These are phyloP conservation scores for Magnusiomyces starmeri DNA, from an alignment of 1,139 yeast genomes.

Conservation along the genomic window DNA sequence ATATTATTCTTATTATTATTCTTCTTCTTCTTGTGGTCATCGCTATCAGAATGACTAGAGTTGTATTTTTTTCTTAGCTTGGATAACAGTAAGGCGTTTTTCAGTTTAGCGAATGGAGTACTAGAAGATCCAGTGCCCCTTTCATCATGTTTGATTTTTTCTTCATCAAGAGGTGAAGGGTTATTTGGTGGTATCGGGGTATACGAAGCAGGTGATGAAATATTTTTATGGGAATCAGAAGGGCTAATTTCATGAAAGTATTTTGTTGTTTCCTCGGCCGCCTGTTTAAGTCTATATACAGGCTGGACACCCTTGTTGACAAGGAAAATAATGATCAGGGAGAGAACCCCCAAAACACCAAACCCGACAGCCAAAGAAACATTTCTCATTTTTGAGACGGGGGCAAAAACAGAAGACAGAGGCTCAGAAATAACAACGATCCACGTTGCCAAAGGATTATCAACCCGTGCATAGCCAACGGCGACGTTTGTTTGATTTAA, in stretches of 20 bases:
- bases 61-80: no score
- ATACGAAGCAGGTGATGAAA: not conserved
- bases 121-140: no score
- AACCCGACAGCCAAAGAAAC: constrained; percentile 73
- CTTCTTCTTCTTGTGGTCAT: no score
- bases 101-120: no score
- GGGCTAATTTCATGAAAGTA: constrained; percentile 11
- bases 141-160: not conserved
- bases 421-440: constrained; percentile 66
- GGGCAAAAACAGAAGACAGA: constrained; percentile 51
- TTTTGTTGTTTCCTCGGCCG: constrained; percentile 56
- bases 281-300: constrained; percentile 68
- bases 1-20: no score
- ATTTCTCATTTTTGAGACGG: constrained; percentile 53
- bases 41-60: no score
- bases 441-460: constrained; percentile 55
- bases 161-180: not conserved
- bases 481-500: constrained; percentile 47
- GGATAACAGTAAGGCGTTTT: no score
- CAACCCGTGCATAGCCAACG: constrained; percentile 60
- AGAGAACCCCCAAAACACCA: constrained; percentile 71
- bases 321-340: constrained; percentile 66
- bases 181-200: not conserved
- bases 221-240: not conserved
- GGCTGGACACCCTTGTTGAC: constrained; percentile 86